Conservation (phyloP, 1,139 yeast species). For the Kazachstania sp. region DNA sequence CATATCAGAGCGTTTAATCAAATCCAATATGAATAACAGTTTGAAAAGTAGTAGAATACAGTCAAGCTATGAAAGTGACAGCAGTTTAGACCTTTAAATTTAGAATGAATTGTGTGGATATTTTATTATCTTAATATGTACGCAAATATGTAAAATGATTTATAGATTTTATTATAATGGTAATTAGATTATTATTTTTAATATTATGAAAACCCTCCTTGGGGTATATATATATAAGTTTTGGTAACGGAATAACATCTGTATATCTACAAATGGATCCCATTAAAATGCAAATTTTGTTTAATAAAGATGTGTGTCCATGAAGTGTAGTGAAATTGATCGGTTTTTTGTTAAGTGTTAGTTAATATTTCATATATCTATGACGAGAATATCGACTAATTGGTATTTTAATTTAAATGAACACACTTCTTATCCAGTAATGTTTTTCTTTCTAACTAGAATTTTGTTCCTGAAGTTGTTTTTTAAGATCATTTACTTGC, state of each 20-base stretch:
- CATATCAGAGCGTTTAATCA: conserved; percentile 16
- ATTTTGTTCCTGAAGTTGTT: neutral
- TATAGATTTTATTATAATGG: neutral
- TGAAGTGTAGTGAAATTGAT: too few relatives aligned
- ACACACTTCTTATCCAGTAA: neutral
- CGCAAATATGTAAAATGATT: neutral
- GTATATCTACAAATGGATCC: too few relatives aligned
- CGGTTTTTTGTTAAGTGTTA: too few relatives aligned
- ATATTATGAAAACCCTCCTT: neutral
- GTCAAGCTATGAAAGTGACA: conserved; percentile 30
- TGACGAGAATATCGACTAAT: neutral
- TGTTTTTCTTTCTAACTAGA: conserved; percentile 9
- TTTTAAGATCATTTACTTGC: neutral
- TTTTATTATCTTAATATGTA: neutral
- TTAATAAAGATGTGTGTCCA: neutral
- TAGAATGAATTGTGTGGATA: too few relatives aligned
- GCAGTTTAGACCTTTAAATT: conserved; percentile 34
- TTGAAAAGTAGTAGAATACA: neutral
- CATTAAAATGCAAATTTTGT: conserved; percentile 8
- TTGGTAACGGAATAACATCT: too few relatives aligned
- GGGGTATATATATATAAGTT: neutral
- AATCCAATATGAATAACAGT: neutral
- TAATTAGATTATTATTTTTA: too few relatives aligned
- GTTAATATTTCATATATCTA: neutral
- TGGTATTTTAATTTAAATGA: neutral